Base-by-base conservation (phyloP, 495 filamentous ascomycete genomes). In the Xylaria longipes region DNA sequence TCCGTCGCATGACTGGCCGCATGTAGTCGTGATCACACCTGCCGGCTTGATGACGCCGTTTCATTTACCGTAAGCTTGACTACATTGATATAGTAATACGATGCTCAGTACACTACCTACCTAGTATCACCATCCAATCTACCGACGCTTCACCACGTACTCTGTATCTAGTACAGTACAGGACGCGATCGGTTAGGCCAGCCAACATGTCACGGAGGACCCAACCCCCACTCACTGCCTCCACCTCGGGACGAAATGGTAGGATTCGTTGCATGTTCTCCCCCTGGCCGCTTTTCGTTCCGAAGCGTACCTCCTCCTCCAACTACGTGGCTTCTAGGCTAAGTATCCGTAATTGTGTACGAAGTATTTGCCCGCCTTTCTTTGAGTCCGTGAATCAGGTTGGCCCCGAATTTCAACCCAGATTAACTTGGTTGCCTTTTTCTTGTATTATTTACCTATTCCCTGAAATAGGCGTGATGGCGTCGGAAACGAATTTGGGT, bases 1-100 rank as follows among this genome's bases (percentile, higher is more conserved):
- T 63, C 60, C 35, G 35, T 37, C 57, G 57, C 57, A 37, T 60
- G 57, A 56, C 37, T 22, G 58, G 35, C 60, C 60, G 60, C 60
- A 63, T 63, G 37, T 25, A 15, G 37, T 14, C 3, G 35, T 27
- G 37, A 63, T 15, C 60, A 63, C 60, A n/a, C 60, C 35, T 25
- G 35, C 25, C n/a, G 33, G 35, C 35, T 63, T 27, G 12, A 43
- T 43, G 60, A 43, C 31, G 60, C 37, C 22, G 37, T 7, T 43
- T 3, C 11, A n/a, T 17, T 9, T 29, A n/a, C n/a, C n/a, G n/a
- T n/a, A 22, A 41, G 31, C 31, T 41, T 20, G 20, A 62, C 25
- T 22, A 17, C 31, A 54, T 11, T 8, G 20, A 22, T 22, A 5
- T n/a, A n/a, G 20, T 25, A 22, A 33, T 9, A n/a, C 14, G 2